phyloP scores from a whole-genome alignment of 2,329 filamentous ascomycete species.

The Fusarium mundagurra region DNA sequence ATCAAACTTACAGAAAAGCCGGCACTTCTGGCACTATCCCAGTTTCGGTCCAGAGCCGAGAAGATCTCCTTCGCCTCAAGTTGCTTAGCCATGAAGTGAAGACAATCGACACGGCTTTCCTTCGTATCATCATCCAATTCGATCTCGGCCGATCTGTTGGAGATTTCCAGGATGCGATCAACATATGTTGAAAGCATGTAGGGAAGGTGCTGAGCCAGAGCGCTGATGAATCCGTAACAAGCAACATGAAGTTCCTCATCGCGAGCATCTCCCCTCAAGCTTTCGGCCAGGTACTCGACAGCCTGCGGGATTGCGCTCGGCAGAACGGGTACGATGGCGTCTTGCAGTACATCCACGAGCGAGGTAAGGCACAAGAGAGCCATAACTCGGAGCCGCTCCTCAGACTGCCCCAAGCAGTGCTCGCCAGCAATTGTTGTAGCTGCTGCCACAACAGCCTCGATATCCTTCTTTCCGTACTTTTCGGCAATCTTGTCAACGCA shows the following conservation, averaged over 20 bases:
- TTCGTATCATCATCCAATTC: conserved; percentile 70
- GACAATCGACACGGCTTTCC: conserved; percentile 73
- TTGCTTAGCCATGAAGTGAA: conserved; percentile 79
- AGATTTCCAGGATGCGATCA: conserved; percentile 75
- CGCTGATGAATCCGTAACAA: conserved; percentile 80
- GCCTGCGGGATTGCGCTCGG: conserved; percentile 78
- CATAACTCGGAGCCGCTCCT: conserved; percentile 79
- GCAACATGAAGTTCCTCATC: conserved; percentile 80
- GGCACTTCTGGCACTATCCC: conserved; percentile 69
- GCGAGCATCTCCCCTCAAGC: conserved; percentile 61
- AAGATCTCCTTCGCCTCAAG: conserved; percentile 82
- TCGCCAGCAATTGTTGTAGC: conserved; percentile 80
- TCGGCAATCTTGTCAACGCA: conserved; percentile 94
- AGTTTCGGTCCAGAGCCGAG: conserved; percentile 76
- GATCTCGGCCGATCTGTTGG: conserved; percentile 75
- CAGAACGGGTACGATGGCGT: conserved; percentile 85
- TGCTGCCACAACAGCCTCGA: conserved; percentile 77
- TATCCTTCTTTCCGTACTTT: conserved; percentile 93
- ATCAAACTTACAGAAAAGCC: conserved; percentile 68
- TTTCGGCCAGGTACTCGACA: conserved; percentile 75
- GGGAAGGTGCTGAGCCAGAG: conserved; percentile 83
- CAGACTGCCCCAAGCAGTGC: conserved; percentile 78
- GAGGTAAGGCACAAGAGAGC: conserved; percentile 91
- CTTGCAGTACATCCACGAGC: conserved; percentile 86
- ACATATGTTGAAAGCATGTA: conserved; percentile 88